Percentiles rank a stretch among this genome's conserved stretches.
These are phyloP conservation scores for Emmonsiellopsis sp. DNA, from an alignment of 2,329 filamentous ascomycete genomes.

Conservation along the genomic window DNA sequence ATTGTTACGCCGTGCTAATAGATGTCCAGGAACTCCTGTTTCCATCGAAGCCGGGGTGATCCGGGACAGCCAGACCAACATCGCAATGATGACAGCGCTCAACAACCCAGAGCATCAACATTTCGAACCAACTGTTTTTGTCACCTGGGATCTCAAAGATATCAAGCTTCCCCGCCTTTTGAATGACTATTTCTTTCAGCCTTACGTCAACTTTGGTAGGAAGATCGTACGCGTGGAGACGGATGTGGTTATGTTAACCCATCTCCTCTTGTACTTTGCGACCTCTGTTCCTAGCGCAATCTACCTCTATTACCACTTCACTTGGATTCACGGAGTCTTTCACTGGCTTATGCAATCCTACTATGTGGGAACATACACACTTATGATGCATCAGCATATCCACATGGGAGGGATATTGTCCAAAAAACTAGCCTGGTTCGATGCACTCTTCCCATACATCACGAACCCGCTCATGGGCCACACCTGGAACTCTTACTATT, in stretches of 20 bases:
- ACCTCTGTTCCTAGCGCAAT: conserved; percentile 62
- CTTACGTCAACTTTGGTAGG: conserved; percentile 50
- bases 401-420: conserved; percentile 62
- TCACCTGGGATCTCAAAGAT: conserved; percentile 41
- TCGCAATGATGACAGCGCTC: conserved; percentile 37
- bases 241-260: conserved; percentile 70
- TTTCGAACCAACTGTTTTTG: conserved; percentile 49
- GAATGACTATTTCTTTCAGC: conserved; percentile 44
- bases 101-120: conserved; percentile 39
- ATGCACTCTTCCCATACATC: conserved; percentile 61
- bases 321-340: conserved; percentile 55
- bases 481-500: conserved; percentile 78
- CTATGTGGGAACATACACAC: conserved; percentile 64
- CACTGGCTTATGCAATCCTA: conserved; percentile 58
- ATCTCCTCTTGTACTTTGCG: conserved; percentile 61
- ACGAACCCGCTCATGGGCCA: conserved; percentile 70
- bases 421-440: conserved; percentile 47
- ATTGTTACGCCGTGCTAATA: not conserved
- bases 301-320: conserved; percentile 56
- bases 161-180: conserved; percentile 31
- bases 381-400: conserved; percentile 80
- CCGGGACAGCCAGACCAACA: conserved; percentile 19
- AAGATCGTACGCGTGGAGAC: conserved; percentile 54
- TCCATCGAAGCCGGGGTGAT: not conserved
- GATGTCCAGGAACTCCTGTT: not conserved